Base-by-base conservation (phyloP, 768 basidiomycete genomes). In the Pleurotus citrinopileatus region DNA sequence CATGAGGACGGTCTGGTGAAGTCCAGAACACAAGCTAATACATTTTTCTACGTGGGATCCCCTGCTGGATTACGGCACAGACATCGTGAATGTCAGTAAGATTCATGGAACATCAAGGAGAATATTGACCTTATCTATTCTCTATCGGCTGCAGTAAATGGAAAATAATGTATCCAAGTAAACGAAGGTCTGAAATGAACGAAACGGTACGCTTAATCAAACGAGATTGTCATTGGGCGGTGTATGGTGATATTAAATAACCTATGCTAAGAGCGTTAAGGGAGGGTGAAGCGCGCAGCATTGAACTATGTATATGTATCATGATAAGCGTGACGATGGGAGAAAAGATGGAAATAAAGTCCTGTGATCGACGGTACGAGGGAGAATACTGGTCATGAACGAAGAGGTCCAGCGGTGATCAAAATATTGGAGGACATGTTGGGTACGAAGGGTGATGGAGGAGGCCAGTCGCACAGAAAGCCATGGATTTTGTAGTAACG, bases 231-330 rank as follows among this genome's bases (percentile, higher is more conserved):
- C 40, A 44, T 20, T 20, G 23, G 38, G 23, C 10, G 43, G 8
- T 23, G 43, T 44, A 44, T 44, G 43, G 12, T 44, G 43, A 34
- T 26, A 51, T 51, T 51, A 51, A 51, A 51, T 51, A 51, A 32
- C 29, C 3, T 34, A 51, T 38, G 48, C 45, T 47, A 47, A 32
- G n/a, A n/a, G n/a, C 28, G 45, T 15, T 51, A 51, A 37, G 48
- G 48, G 23, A 37, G 29, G 48, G 29, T 20, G 34, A 51, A 26
- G 34, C 17, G 32, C 22, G 32, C 19, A 32, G 23, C 29, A 37
- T 27, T 19, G 34, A 34, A 34, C 10, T 1, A n/a, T 34, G 34
- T n/a, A 51, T 51, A 51, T 51, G 37, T 25, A 51, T 51, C 17
- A 32, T 36, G 48, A 48, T 32, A 48, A 48, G 46, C 46, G 53